Evolutionary conservation across 1,284 basidiomycete genomes (phyloP).

Genomic region (Stygiomarasmius scandens): DNA sequence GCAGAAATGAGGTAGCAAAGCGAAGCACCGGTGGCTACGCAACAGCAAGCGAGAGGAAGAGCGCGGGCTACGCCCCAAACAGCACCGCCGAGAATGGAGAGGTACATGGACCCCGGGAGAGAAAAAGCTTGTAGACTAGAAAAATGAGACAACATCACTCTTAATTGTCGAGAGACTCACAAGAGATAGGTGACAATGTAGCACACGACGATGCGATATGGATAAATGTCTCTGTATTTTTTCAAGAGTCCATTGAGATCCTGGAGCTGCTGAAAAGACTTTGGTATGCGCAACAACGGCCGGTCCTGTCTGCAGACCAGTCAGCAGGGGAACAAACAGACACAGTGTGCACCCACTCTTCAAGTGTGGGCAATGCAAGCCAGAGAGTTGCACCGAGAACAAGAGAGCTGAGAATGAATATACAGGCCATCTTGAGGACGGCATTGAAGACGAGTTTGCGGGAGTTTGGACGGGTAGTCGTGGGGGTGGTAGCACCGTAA

Average conservation of each 20-base stretch:
- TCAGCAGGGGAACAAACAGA: slow-evolving; percentile 17
- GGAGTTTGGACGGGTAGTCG: slow-evolving; percentile 44
- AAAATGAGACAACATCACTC: background rate
- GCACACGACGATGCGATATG: slow-evolving; percentile 78
- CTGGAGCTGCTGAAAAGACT: slow-evolving; percentile 82
- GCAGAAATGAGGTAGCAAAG: slow-evolving; percentile 94
- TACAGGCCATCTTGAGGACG: slow-evolving; percentile 77
- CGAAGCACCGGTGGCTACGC: slow-evolving; percentile 89
- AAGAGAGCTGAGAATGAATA: slow-evolving; percentile 73
- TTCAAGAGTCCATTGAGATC: slow-evolving; percentile 82
- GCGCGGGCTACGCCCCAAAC: slow-evolving; percentile 94
- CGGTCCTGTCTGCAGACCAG: slow-evolving; percentile 64
- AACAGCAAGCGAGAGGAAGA: slow-evolving; percentile 88
- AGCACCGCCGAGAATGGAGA: slow-evolving; percentile 94
- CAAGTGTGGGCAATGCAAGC: slow-evolving; percentile 78
- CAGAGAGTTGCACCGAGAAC: slow-evolving; percentile 77
- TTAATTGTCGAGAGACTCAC: too few species aligned
- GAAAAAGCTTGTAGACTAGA: slow-evolving; percentile 92
- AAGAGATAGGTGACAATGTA: slow-evolving; percentile 91
- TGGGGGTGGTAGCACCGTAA: slow-evolving; percentile 52
- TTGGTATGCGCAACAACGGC: slow-evolving; percentile 74
- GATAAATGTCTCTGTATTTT: slow-evolving; percentile 87
- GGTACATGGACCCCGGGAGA: slow-evolving; percentile 97
- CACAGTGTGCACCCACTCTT: slow-evolving; percentile 56
- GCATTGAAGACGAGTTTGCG: slow-evolving; percentile 73